Base-by-base conservation (phyloP, 805 yeast species). In the Cephaloascus fragrans region DNA sequence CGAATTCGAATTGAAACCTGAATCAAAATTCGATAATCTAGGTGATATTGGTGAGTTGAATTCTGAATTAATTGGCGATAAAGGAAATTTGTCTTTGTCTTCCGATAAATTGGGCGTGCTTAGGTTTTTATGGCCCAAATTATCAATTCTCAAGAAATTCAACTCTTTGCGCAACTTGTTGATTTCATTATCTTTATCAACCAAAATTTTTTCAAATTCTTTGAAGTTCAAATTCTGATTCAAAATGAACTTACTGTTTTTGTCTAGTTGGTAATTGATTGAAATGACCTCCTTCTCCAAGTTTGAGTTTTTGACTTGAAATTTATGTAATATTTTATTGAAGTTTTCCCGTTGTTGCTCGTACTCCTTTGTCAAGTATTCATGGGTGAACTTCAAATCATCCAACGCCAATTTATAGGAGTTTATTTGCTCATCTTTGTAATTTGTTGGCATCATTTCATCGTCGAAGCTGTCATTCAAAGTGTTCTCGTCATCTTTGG, bases 311-410 rank as follows among this genome's bases (percentile, higher is more conserved):
- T 76, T 77, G 41, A 67, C 61, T 18, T 79, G 65, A 45, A 77
- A 61, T 35, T 71, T 71, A 46, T 72, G 77, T 37, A 80, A 68
- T 2, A 73, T 61, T 41, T 69, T 69, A 38, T 64, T 55, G 40
- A 79, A 75, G 43, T 71, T 73, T 14, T 70, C 69, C 40, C 83
- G 67, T 39, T 83, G 83, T 43, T 77, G 74, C 45, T 80, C 83
- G 48, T 71, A 83, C 47, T 80, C 84, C 50, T 77, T 75, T 2
- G 81, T 69, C 39, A 83, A 59, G 50, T 80, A 83, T 43, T 70
- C 77, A 54, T 82, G 87, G 2, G 87, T 82, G 51, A 83, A 73
- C 46, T 81, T 78, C 38, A 83, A 62, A 52, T 83, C 93, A 40
- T 67, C 71, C 37, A 83, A 60, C 0, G 88, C 87, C 0, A 82